Percentiles rank a stretch among this genome's conserved stretches.
Conservation (phyloP, 1,284 basidiomycete species). For the Phylloporus sp. region DNA sequence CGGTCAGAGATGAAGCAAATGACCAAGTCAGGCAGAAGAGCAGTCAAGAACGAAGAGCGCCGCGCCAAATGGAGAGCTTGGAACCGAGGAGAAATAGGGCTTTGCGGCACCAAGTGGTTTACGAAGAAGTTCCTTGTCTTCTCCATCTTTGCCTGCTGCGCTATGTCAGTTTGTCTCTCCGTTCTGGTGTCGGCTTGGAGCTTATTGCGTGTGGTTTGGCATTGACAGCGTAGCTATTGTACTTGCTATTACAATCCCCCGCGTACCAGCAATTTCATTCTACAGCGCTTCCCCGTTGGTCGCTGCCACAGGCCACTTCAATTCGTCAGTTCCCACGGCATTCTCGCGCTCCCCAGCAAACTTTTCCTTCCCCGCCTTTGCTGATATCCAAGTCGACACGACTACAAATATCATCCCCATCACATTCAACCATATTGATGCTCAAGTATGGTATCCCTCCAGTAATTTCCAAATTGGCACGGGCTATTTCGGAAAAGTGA, state of each 20-base stretch:
- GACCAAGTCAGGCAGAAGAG: constrained; percentile 69
- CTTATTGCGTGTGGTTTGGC: constrained; percentile 12
- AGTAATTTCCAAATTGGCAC: constrained; percentile 65
- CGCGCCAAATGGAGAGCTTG: constrained; percentile 66
- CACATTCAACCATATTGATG: constrained; percentile 67
- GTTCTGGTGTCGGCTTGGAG: background rate
- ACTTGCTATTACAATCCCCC: constrained; percentile 78
- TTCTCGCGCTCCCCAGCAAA: constrained; percentile 81
- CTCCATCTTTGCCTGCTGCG: constrained; percentile 62
- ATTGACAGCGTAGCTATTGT: constrained; percentile 63
- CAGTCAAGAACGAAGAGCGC: constrained; percentile 60
- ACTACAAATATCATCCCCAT: constrained; percentile 74
- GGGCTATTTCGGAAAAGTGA: constrained; percentile 61
- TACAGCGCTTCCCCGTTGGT: constrained; percentile 60
- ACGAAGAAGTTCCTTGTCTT: constrained; percentile 73
- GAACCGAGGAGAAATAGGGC: constrained; percentile 71
- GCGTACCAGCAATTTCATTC: constrained; percentile 74
- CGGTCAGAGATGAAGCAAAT: constrained; percentile 75
- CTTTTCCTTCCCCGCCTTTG: constrained; percentile 80
- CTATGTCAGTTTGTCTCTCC: constrained; percentile 54
- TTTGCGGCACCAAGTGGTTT: constrained; percentile 75
- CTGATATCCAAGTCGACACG: constrained; percentile 77
- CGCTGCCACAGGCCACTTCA: constrained; percentile 60
- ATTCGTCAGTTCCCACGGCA: constrained; percentile 53
- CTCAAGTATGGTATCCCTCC: constrained; percentile 66